Evolutionary conservation across 2,329 filamentous ascomycete genomes (phyloP), one percentile per base, ranked within the genome.

Genomic region (Pseudogymnoascus sp.): DNA sequence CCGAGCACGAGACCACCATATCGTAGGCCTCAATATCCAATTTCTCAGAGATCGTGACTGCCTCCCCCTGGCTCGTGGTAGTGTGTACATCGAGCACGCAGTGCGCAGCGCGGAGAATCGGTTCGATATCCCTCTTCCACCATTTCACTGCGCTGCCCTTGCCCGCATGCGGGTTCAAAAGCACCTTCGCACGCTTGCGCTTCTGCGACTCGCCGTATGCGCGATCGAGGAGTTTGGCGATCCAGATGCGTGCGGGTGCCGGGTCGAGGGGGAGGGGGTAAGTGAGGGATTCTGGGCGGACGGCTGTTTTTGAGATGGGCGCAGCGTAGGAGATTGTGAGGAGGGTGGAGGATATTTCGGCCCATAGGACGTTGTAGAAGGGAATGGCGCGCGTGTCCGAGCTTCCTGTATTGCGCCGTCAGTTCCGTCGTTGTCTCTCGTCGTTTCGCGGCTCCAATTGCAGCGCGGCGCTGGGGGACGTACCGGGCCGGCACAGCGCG

Each of bases 111-210:
- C 87, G 84, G 65, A 99, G 86, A 35, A 99, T 82, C 7, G 93
- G 92, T 70, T 88, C 86, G 51, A 92, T 89, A 66, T 93, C 82
- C 48, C 81, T 82, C 62, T 86, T 78, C 82, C 92, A 97, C 66
- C 86, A 81, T 71, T 85, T 89, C 65, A 84, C 77, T 1, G 92
- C 93, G 41, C 79, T 78, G 13, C 93, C 93, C 42, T 91, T 89
- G 0, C 94, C 94, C 12, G 92, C 91, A 69, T 92, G 89, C 0
- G 94, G 94, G 74, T 99, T 99, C 65, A 99, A 82, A 44, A 97
- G 78, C 10, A 97, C 86, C 73, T 94, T 96, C 65, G 94, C 86
- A 55, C 91, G 85, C 74, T 92, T 94, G 63, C 80, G 82, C 61
- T 81, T 82, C 69, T 88, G 84, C 1, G 89, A 82, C 6, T 79